phyloP scores from a whole-genome alignment of 2,329 filamentous ascomycete genomes.

The Fusarium pininemorale region DNA sequence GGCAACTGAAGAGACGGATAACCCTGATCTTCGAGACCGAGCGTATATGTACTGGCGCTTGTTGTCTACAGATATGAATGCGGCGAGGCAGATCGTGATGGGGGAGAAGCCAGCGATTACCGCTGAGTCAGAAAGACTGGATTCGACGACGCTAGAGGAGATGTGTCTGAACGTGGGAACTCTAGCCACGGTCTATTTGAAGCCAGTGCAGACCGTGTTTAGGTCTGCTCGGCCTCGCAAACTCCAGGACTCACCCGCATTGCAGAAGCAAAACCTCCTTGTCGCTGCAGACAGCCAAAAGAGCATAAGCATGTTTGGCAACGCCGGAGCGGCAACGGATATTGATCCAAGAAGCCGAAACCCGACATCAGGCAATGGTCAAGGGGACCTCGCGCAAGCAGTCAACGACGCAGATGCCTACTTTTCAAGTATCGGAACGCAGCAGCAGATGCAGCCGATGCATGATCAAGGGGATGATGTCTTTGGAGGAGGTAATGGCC shows the following conservation, averaged over 20 bases:
- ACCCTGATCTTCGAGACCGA: conserved; percentile 92
- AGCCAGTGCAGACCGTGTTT: conserved; percentile 97
- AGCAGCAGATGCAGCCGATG: conserved; percentile 79
- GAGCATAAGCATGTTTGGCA: conserved; percentile 67
- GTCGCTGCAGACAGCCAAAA: conserved; percentile 65
- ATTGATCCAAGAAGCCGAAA: conserved; percentile 56
- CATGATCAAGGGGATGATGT: conserved; percentile 68
- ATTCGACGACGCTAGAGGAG: conserved; percentile 90
- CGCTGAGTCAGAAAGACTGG: conserved; percentile 93
- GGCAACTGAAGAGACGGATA: conserved; percentile 99
- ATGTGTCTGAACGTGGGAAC: conserved; percentile 98
- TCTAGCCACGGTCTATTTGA: conserved; percentile 95
- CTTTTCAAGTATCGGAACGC: conserved; percentile 79
- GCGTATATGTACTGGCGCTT: conserved; percentile 99
- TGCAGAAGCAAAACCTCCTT: conserved; percentile 77
- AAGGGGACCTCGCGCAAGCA: conserved; percentile 70
- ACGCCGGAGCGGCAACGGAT: conserved; percentile 60
- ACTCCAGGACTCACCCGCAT: conserved; percentile 82
- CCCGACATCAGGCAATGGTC: conserved; percentile 39
- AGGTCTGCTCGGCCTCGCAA: conserved; percentile 83
- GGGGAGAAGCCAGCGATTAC: conserved; percentile 97
- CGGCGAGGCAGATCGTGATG: conserved; percentile 92
- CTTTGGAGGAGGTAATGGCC: conserved; percentile 67
- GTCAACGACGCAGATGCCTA: conserved; percentile 89
- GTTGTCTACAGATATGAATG: conserved; percentile 87